Percentiles rank a stretch among this genome's conserved stretches.
phyloP scores from a whole-genome alignment of 371 early-diverging fungal genomes.

The Dichotomocladium elegans region DNA sequence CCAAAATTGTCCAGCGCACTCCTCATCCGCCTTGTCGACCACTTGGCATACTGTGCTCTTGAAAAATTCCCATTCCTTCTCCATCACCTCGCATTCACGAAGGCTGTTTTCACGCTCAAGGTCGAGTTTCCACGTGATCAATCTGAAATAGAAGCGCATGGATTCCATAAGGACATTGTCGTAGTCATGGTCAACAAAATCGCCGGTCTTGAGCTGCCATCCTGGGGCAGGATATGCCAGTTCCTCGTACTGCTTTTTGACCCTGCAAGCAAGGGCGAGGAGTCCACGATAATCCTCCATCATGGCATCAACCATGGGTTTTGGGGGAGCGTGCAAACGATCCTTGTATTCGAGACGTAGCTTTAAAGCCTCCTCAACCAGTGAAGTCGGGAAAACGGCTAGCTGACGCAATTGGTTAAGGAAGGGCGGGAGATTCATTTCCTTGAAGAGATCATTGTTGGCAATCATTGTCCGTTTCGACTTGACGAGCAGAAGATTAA shows the following conservation, averaged over 20 bases:
- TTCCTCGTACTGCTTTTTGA: slow-evolving; percentile 66
- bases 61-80: slow-evolving; percentile 79
- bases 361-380: slow-evolving; percentile 77
- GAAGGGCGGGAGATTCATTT: slow-evolving; percentile 69
- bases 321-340: slow-evolving; percentile 64
- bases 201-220: slow-evolving; percentile 64
- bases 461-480: slow-evolving; percentile 67
- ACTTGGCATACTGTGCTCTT: slow-evolving; percentile 60
- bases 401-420: slow-evolving; percentile 65
- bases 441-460: slow-evolving; percentile 56
- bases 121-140: slow-evolving; percentile 68
- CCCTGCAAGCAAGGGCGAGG: slow-evolving; percentile 67
- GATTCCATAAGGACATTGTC: slow-evolving; percentile 68
- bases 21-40: slow-evolving; percentile 71
- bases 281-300: slow-evolving; percentile 77
- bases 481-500: slow-evolving; percentile 50
- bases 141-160: slow-evolving; percentile 75
- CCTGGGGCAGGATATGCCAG: slow-evolving; percentile 61
- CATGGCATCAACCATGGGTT: slow-evolving; percentile 74
- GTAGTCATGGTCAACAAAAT: slow-evolving; percentile 61
- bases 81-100: slow-evolving; percentile 77
- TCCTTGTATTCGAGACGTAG: slow-evolving; percentile 74
- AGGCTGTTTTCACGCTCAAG: slow-evolving; percentile 54
- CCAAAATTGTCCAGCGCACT: slow-evolving; percentile 78
- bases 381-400: slow-evolving; percentile 72